Conservation (phyloP, 1,139 yeast species). For the Diutina rugosa region DNA sequence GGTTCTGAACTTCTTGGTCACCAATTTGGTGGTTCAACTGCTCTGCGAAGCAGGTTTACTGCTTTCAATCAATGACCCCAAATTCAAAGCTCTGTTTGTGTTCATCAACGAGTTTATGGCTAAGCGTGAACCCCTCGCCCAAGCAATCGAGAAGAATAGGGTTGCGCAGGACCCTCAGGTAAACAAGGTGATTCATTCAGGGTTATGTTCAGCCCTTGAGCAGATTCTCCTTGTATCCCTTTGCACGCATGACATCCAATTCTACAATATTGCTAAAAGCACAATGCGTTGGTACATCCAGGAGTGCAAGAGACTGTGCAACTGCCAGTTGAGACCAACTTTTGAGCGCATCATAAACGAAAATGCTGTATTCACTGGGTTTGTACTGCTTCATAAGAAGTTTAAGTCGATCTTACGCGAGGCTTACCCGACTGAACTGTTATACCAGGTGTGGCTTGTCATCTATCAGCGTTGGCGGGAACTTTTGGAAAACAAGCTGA, state of each 20-base stretch:
- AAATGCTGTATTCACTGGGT: slow-evolving; percentile 53
- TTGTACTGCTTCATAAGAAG: slow-evolving; percentile 65
- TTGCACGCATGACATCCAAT: slow-evolving; percentile 46
- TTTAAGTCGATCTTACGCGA: slow-evolving; percentile 42
- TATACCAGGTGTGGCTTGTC: slow-evolving; percentile 49
- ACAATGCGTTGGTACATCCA: slow-evolving; percentile 33
- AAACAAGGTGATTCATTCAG: slow-evolving; percentile 8
- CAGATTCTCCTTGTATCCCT: slow-evolving; percentile 35
- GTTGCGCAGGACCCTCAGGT: slow-evolving; percentile 12
- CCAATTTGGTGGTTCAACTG: slow-evolving; percentile 21
- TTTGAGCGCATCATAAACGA: slow-evolving; percentile 41
- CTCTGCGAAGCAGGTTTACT: slow-evolving; percentile 26
- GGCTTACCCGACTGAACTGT: slow-evolving; percentile 46
- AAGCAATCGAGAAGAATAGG: slow-evolving; percentile 12
- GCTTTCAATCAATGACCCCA: slow-evolving; percentile 22
- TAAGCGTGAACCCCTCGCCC: slow-evolving; percentile 13
- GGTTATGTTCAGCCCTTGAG: slow-evolving; percentile 22
- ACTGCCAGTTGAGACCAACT: slow-evolving; percentile 21
- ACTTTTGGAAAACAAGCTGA: slow-evolving; percentile 14
- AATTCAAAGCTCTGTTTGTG: slow-evolving; percentile 24
- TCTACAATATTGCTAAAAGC: slow-evolving; percentile 37
- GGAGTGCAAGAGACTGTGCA: slow-evolving; percentile 13
- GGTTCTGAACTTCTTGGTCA: slow-evolving; percentile 12
- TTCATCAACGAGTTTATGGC: slow-evolving; percentile 21
- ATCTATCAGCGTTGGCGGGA: slow-evolving; percentile 45